Evolutionary conservation across 192 early-diverging fungal genomes (phyloP).

Genomic region (Coemansia sp.): DNA sequence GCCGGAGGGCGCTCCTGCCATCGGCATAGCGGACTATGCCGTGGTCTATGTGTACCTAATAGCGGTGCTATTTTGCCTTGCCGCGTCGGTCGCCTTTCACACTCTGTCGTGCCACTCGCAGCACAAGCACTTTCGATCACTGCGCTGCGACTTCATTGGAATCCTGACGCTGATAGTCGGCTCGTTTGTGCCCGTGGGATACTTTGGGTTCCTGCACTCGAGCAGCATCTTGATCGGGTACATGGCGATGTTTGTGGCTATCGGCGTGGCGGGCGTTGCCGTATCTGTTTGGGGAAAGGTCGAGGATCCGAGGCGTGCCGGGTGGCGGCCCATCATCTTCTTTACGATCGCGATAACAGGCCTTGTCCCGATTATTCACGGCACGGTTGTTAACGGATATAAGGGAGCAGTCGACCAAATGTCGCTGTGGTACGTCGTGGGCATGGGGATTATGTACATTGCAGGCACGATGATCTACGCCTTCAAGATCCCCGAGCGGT

Average conservation of each 20-base stretch:
- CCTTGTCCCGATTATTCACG: conserved; percentile 79
- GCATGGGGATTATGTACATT: conserved; percentile 77
- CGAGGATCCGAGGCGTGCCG: conserved; percentile 71
- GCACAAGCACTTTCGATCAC: conserved; percentile 37
- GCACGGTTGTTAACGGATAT: conserved; percentile 69
- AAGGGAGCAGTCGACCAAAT: conserved; percentile 55
- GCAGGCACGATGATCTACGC: conserved; percentile 86
- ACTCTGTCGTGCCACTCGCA: conserved; percentile 82
- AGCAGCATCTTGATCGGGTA: conserved; percentile 60
- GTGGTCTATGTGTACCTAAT: conserved; percentile 77
- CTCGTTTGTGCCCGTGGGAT: conserved; percentile 54
- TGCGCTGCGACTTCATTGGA: conserved; percentile 89
- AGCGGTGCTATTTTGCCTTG: conserved; percentile 80
- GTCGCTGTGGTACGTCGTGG: conserved; percentile 66
- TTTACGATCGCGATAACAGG: conserved; percentile 76
- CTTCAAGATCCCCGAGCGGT: conserved; percentile 78
- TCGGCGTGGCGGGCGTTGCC: conserved; percentile 69
- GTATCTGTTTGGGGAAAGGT: conserved; percentile 66
- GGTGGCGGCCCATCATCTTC: conserved; percentile 78
- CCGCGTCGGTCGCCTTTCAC: conserved; percentile 80
- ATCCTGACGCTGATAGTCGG: conserved; percentile 81
- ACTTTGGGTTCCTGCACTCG: conserved; percentile 63
- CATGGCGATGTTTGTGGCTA: conserved; percentile 60
- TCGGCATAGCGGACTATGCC: conserved; percentile 61
- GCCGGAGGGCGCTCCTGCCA: conserved; percentile 15